Percentiles rank a stretch among this genome's conserved stretches.
Conservation (phyloP, 441 rosid species). For the Kokia cookei region DNA sequence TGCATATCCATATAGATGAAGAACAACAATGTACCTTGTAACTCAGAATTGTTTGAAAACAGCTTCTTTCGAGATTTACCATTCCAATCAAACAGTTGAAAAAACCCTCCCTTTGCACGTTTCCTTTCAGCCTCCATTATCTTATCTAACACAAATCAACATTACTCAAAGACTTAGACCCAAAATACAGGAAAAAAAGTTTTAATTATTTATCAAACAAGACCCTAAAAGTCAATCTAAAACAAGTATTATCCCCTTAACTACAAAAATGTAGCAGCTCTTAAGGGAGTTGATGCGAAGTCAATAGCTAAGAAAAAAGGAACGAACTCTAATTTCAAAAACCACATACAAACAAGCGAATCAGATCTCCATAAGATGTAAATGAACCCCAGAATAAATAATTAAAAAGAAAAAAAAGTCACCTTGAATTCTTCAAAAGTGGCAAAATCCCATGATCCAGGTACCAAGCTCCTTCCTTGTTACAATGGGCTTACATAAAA, state of each 20-base stretch:
- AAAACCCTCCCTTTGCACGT: conserved; percentile 60
- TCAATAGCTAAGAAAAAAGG: conserved; percentile 1
- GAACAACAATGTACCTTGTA: conserved; percentile 29
- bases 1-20: not conserved
- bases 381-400: not conserved
- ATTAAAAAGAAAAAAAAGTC: not conserved
- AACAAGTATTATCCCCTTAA: not conserved
- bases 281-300: no score
- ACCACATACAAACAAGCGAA: no score
- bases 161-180: not conserved
- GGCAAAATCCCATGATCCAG: conserved; percentile 13
- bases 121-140: conserved; percentile 71
- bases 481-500: conserved; percentile 8
- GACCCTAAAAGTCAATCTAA: not conserved
- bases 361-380: not conserved
- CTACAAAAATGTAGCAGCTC: not conserved
- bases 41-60: conserved; percentile 36
- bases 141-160: conserved; percentile 25
- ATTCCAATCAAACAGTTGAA: conserved; percentile 77
- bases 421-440: conserved; percentile 24
- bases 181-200: not conserved
- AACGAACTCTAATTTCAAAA: conserved; percentile 2
- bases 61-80: conserved; percentile 81
- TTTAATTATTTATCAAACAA: conserved; percentile 8
- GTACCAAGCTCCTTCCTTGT: conserved; percentile 10